Evolutionary conservation across 139 green algal species (phyloP).

Genomic region (Chlorella sp.): DNA sequence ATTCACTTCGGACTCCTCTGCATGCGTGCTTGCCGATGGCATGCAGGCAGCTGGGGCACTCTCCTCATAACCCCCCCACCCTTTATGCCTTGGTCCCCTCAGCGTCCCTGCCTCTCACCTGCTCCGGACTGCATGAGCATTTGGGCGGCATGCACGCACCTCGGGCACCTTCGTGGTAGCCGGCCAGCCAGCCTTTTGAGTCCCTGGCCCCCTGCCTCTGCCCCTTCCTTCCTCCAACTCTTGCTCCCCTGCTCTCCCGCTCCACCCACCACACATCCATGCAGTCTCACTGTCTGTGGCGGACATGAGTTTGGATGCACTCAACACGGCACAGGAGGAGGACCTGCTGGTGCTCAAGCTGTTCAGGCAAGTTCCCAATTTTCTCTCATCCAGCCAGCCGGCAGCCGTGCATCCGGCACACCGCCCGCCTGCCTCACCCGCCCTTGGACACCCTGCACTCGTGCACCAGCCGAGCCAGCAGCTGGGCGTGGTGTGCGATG

Average conservation of each 20-base stretch:
- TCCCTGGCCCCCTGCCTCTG: background rate
- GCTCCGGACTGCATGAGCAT: background rate
- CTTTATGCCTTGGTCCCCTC: too few relatives aligned
- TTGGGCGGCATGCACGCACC: background rate
- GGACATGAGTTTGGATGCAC: slow-evolving; percentile 45
- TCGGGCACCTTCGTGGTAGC: background rate
- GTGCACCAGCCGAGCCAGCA: background rate
- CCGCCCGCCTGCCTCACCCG: background rate
- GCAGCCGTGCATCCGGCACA: too few relatives aligned
- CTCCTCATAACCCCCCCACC: too few relatives aligned
- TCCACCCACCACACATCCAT: background rate
- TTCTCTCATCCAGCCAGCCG: too few relatives aligned
- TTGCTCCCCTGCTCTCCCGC: background rate
- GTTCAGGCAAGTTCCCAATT: slow-evolving; percentile 37
- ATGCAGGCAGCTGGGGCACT: background rate
- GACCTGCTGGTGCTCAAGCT: slow-evolving; percentile 52
- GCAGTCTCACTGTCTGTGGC: slow-evolving; percentile 27
- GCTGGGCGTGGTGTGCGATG: too few relatives aligned
- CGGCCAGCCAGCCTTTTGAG: background rate
- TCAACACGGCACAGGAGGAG: slow-evolving; percentile 49
- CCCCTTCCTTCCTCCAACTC: background rate
- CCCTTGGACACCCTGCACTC: background rate
- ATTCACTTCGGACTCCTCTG: background rate
- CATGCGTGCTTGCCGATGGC: background rate
- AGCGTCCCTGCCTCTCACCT: too few relatives aligned